These are phyloP conservation scores for Leccinum boreale DNA, from an alignment of 768 basidiomycete species.

Conservation along the genomic window DNA sequence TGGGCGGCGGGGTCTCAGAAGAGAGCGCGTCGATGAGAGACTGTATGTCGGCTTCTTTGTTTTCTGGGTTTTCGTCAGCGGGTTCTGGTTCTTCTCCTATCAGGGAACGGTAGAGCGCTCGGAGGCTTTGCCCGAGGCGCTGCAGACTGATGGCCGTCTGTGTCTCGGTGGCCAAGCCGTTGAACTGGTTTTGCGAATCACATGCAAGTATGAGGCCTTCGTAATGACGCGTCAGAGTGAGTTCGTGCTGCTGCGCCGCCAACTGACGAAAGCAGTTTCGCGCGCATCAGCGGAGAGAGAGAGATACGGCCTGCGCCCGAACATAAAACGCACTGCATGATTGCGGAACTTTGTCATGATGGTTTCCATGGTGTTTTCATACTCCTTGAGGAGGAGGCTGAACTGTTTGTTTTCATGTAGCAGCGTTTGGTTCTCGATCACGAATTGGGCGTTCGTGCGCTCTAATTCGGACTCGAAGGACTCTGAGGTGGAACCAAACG, in stretches of 20 bases:
- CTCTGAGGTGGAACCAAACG: constrained; percentile 49
- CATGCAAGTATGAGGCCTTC: constrained; percentile 72
- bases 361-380: constrained; percentile 90
- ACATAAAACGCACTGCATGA: constrained; percentile 67
- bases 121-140: constrained; percentile 66
- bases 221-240: constrained; percentile 85
- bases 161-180: constrained; percentile 56
- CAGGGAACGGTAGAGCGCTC: constrained; percentile 68
- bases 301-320: neutral
- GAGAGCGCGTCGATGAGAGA: constrained; percentile 42
- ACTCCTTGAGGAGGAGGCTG: constrained; percentile 84
- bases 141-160: constrained; percentile 65
- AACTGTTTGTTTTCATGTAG: constrained; percentile 96
- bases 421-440: constrained; percentile 91
- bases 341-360: constrained; percentile 96
- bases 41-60: constrained; percentile 40
- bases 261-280: constrained; percentile 43
- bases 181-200: constrained; percentile 52
- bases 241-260: constrained; percentile 89
- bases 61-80: constrained; percentile 25
- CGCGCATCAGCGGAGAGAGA: constrained; percentile 6
- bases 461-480: constrained; percentile 91
- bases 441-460: constrained; percentile 80
- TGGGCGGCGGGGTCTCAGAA: constrained; percentile 34
- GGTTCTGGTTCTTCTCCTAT: constrained; percentile 51